phyloP scores from a whole-genome alignment of 805 yeast genomes.

The Lipomyces starkeyi region DNA sequence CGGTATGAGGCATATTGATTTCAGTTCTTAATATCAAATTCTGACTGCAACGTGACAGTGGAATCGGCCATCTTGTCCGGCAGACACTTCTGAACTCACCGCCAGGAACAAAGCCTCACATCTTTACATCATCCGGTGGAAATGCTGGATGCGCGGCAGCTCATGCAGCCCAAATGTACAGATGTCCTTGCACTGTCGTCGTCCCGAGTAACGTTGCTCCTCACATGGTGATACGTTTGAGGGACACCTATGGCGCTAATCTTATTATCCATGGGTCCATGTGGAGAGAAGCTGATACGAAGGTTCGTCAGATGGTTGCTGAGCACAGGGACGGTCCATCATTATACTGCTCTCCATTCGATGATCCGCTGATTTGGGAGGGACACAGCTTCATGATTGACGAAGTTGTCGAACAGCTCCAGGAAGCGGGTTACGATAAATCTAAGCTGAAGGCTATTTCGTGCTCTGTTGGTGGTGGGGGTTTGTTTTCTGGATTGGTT shows the following conservation, averaged over 20 bases:
- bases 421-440: constrained; percentile 50
- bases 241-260: constrained; percentile 54
- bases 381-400: constrained; percentile 94
- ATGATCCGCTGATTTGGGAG: constrained; percentile 90
- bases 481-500: constrained; percentile 86
- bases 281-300: constrained; percentile 81
- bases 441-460: constrained; percentile 76
- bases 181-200: constrained; percentile 61
- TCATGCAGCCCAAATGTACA: constrained; percentile 74
- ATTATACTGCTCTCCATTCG: constrained; percentile 91
- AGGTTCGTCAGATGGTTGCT: constrained; percentile 77
- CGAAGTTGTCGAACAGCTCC: constrained; percentile 82
- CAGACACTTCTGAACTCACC: constrained; percentile 40
- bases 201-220: constrained; percentile 59
- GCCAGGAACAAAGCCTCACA: constrained; percentile 42
- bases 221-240: constrained; percentile 55
- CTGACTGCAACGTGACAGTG: constrained; percentile 46
- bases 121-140: constrained; percentile 94
- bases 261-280: constrained; percentile 71
- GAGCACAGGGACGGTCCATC: constrained; percentile 69
- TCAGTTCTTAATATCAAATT: not conserved
- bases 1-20: constrained; percentile 47
- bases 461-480: constrained; percentile 97
- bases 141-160: constrained; percentile 98
- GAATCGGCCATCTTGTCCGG: constrained; percentile 86